Conservation (phyloP, 306 rosid species). For the Trifolium pratense region DNA sequence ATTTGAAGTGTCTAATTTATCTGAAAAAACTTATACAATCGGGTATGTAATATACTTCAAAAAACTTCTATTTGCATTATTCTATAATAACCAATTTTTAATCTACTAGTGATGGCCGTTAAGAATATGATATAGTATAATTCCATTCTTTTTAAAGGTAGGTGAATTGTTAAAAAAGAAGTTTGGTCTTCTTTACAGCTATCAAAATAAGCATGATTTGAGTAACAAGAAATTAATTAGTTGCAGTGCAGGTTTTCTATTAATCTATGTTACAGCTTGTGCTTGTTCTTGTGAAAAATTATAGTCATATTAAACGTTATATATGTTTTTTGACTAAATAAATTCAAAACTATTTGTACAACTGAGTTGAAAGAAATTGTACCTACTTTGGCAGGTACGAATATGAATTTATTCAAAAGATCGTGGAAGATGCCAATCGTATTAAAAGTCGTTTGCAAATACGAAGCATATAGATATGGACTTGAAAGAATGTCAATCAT, state of each 20-base stretch:
- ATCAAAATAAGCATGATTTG: too few species aligned
- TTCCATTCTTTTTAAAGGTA: too few species aligned
- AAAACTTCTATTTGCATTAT: neutral
- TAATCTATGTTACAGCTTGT: neutral
- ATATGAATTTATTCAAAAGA: constrained; percentile 24
- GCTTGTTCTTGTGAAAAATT: neutral
- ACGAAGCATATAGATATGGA: neutral
- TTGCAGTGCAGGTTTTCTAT: too few species aligned
- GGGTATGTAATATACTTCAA: neutral
- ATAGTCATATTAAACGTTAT: neutral
- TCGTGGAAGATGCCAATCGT: neutral
- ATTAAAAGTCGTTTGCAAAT: constrained; percentile 6
- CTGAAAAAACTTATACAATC: too few species aligned
- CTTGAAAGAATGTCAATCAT: too few species aligned
- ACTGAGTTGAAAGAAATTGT: neutral
- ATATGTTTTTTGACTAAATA: neutral
- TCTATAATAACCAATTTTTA: neutral
- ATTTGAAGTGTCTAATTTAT: neutral
- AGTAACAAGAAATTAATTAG: too few species aligned
- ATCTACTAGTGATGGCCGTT: neutral
- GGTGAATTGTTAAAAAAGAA: too few species aligned
- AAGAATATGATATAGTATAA: too few species aligned
- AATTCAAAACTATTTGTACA: neutral
- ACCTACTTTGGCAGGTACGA: constrained; percentile 28
- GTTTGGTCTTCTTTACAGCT: too few species aligned